These are phyloP conservation scores for Fusarium dimerum DNA, from an alignment of 2,329 filamentous ascomycete species.

Conservation along the genomic window DNA sequence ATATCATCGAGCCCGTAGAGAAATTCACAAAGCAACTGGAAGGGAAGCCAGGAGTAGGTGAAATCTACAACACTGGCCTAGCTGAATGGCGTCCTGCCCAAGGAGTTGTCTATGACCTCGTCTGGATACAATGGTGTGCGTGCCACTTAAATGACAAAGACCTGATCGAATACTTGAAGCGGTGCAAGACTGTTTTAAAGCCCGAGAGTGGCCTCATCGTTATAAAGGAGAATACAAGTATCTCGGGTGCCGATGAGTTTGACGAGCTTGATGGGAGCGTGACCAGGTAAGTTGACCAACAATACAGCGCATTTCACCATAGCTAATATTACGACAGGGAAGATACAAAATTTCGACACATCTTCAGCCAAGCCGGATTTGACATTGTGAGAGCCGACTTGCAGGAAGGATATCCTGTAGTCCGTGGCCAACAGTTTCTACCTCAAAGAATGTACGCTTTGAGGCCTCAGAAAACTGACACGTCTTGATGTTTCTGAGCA, in stretches of 20 bases:
- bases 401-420: constrained; percentile 68
- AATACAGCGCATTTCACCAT: neutral
- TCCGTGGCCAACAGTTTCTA: constrained; percentile 52
- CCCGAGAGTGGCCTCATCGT: constrained; percentile 34
- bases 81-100: constrained; percentile 32
- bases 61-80: no score
- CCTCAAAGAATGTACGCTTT: constrained; percentile 79
- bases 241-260: constrained; percentile 64
- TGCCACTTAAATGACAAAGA: constrained; percentile 78
- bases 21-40: no score
- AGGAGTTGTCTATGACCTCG: constrained; percentile 66
- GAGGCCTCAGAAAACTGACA: constrained; percentile 41
- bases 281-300: constrained; percentile 53
- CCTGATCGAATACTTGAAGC: constrained; percentile 65
- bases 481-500: no score
- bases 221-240: constrained; percentile 68
- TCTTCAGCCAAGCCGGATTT: constrained; percentile 71
- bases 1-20: no score
- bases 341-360: constrained; percentile 66
- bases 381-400: constrained; percentile 68
- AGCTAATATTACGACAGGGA: constrained; percentile 19
- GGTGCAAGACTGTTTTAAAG: constrained; percentile 51
- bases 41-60: no score
- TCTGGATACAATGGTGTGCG: constrained; percentile 92
- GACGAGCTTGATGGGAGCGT: constrained; percentile 77